Evolutionary conservation across 2,329 filamentous ascomycete species (phyloP).

Genomic region (Ophiocordyceps camponoti-saundersi): DNA sequence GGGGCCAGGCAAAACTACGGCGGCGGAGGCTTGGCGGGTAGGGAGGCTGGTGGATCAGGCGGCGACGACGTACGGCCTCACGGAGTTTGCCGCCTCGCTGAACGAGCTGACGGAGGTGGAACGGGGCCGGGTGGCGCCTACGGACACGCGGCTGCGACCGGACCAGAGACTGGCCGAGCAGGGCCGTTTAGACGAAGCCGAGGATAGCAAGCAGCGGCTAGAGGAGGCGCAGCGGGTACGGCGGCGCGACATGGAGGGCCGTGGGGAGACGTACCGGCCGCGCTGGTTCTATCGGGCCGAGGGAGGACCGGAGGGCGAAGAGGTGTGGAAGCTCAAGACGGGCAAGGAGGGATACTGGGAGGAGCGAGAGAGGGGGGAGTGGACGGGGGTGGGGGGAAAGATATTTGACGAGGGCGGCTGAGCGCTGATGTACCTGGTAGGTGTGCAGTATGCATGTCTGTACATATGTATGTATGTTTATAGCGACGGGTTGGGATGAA

Average conservation of each 20-base stretch:
- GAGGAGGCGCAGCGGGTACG: slow-evolving; percentile 74
- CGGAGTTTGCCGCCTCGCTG: slow-evolving; percentile 65
- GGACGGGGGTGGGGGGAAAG: slow-evolving; percentile 35
- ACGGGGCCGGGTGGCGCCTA: slow-evolving; percentile 54
- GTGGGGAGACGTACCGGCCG: slow-evolving; percentile 55
- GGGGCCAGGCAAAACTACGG: slow-evolving; percentile 41
- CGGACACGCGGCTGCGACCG: slow-evolving; percentile 68
- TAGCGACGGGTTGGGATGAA: neutral
- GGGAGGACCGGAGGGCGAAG: slow-evolving; percentile 40
- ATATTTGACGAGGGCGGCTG: slow-evolving; percentile 21
- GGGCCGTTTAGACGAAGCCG: slow-evolving; percentile 67
- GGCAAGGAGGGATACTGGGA: slow-evolving; percentile 94
- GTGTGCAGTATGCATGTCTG: neutral
- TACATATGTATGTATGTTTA: neutral
- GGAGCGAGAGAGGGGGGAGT: slow-evolving; percentile 51
- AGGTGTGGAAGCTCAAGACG: slow-evolving; percentile 58
- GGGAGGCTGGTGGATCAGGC: slow-evolving; percentile 67
- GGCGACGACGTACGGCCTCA: slow-evolving; percentile 70
- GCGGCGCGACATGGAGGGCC: slow-evolving; percentile 57
- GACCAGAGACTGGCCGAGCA: slow-evolving; percentile 77
- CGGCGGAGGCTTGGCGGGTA: slow-evolving; percentile 60
- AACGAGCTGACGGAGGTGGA: slow-evolving; percentile 82
- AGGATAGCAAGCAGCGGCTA: slow-evolving; percentile 63
- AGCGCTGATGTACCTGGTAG: slow-evolving; percentile 1
- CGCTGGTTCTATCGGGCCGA: slow-evolving; percentile 69